Evolutionary conservation across 352 stramenopile genomes (phyloP).

Genomic region (Phytopythium ostracodes): DNA sequence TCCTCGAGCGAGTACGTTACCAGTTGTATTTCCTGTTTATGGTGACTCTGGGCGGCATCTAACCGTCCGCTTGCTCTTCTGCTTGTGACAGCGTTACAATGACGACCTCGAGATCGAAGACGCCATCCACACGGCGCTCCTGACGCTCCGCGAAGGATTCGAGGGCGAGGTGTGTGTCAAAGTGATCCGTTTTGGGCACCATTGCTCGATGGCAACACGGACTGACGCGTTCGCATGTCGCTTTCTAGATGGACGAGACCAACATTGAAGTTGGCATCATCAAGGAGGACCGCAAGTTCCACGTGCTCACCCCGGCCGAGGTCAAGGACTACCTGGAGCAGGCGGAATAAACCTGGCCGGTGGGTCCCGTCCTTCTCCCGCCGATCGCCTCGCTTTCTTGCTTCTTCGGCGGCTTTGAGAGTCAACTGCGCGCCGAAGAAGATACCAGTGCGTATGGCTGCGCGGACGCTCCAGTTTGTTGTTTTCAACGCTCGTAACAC

Average conservation of each 20-base stretch:
- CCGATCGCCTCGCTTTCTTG: neutral
- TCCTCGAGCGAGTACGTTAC: slow-evolving; percentile 95
- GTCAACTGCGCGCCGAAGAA: neutral
- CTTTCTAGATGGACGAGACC: slow-evolving; percentile 94
- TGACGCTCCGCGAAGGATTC: slow-evolving; percentile 99
- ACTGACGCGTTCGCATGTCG: slow-evolving; percentile 5
- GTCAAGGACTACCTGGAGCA: slow-evolving; percentile 99
- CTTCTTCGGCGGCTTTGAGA: neutral
- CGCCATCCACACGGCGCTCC: slow-evolving; percentile 97
- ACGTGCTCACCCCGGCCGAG: slow-evolving; percentile 95
- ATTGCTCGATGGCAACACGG: neutral
- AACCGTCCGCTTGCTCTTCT: slow-evolving; percentile 1
- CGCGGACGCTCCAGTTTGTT: neutral
- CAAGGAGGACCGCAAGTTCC: slow-evolving; percentile 96
- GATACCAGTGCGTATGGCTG: neutral
- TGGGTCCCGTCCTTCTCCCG: neutral
- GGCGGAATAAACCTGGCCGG: slow-evolving; percentile 86
- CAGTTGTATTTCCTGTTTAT: slow-evolving; percentile 21
- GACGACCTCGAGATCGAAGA: slow-evolving; percentile 99
- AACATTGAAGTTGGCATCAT: slow-evolving; percentile 99
- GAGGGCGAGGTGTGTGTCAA: slow-evolving; percentile 80
- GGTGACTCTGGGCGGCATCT: neutral
- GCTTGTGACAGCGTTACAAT: slow-evolving; percentile 65
- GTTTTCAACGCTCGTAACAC: slow-evolving; percentile 2
- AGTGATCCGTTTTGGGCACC: neutral